Evolutionary conservation across 2,329 filamentous ascomycete genomes (phyloP).

Genomic region (Drechmeria coniospora): DNA sequence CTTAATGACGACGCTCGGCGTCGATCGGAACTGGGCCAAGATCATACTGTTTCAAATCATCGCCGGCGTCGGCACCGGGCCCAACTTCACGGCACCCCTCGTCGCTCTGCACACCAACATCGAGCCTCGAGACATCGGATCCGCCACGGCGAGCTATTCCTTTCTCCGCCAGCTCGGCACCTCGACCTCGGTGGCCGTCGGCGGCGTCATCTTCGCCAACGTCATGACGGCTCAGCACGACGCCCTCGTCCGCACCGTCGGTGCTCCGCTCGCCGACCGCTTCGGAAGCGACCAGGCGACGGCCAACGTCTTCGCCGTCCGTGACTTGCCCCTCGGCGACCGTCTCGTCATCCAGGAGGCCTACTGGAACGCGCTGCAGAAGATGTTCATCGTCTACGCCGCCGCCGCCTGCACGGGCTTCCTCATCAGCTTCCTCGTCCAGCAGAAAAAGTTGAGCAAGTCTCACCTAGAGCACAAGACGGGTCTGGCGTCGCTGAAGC

Average conservation of each 20-base stretch:
- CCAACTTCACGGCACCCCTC: constrained; percentile 54
- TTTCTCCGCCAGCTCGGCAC: constrained; percentile 57
- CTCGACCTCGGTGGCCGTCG: constrained; percentile 53
- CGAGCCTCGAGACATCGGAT: constrained; percentile 47
- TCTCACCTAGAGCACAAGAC: constrained; percentile 44
- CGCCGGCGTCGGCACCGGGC: constrained; percentile 48
- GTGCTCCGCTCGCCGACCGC: constrained; percentile 28
- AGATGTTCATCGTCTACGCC: constrained; percentile 44
- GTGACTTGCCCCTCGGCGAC: constrained; percentile 30
- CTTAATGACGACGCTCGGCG: constrained; percentile 44
- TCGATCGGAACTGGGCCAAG: constrained; percentile 37
- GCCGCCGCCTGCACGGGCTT: constrained; percentile 32
- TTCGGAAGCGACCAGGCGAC: constrained; percentile 46
- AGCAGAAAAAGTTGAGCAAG: constrained; percentile 34
- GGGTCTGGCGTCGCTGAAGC: constrained; percentile 29
- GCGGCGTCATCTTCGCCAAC: constrained; percentile 69
- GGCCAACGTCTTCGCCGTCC: constrained; percentile 42
- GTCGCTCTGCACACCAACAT: constrained; percentile 53
- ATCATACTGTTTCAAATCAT: constrained; percentile 47
- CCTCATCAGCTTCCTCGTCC: constrained; percentile 29
- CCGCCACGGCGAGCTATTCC: constrained; percentile 49
- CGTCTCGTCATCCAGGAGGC: constrained; percentile 26
- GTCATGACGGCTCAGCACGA: constrained; percentile 43
- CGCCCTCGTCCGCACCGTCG: constrained; percentile 32
- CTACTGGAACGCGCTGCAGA: constrained; percentile 33